Percentiles rank a stretch among this genome's conserved stretches.
These are phyloP conservation scores for Penicillium aurantiogriseum DNA, from an alignment of 2,329 filamentous ascomycete species.

Conservation along the genomic window DNA sequence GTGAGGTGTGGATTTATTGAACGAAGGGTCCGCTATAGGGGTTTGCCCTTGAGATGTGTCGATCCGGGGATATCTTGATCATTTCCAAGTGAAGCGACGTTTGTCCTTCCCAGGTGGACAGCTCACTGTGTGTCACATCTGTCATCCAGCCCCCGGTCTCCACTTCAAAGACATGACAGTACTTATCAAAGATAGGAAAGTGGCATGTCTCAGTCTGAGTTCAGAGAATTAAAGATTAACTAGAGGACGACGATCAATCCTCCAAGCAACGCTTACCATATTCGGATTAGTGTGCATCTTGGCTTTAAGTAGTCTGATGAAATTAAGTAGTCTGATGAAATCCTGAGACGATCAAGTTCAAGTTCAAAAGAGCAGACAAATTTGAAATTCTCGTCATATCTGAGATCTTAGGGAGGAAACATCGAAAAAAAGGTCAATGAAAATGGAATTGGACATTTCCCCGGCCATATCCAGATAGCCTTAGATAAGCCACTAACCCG, in stretches of 20 bases:
- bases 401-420: not conserved
- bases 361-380: not conserved
- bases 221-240: not conserved
- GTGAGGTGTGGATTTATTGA: not conserved
- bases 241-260: conserved; percentile 10
- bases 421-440: not conserved
- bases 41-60: conserved; percentile 8
- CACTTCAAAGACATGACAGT: conserved; percentile 9
- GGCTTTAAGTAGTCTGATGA: not conserved
- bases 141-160: conserved; percentile 9
- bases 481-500: conserved; percentile 3
- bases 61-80: conserved; percentile 17
- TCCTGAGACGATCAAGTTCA: not conserved
- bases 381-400: not conserved
- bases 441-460: not conserved
- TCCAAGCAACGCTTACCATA: conserved; percentile 13
- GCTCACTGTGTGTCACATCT: not conserved
- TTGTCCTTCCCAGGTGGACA: not conserved
- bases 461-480: not conserved
- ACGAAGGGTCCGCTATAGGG: conserved; percentile 8
- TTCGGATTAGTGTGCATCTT: conserved; percentile 14
- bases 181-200: conserved; percentile 8
- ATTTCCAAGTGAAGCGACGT: not conserved
- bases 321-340: not conserved
- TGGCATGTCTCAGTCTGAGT: conserved; percentile 18